phyloP scores from a whole-genome alignment of 2,329 filamentous ascomycete species.

The Exophiala xenobiotica region DNA sequence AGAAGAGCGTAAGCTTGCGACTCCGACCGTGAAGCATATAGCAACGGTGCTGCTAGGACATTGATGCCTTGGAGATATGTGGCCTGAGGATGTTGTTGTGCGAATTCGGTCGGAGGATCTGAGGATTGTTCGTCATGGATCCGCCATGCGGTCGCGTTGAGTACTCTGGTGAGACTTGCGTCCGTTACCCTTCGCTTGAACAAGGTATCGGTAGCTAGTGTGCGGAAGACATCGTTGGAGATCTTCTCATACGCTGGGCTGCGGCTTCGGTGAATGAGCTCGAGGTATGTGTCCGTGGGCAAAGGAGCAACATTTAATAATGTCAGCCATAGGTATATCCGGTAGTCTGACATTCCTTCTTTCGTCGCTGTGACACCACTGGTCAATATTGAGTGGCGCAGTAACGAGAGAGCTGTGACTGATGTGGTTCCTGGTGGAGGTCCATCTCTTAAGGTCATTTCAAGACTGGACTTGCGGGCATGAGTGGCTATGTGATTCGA shows the following conservation, averaged over 20 bases:
- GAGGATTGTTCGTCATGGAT: conserved; percentile 74
- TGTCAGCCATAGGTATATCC: conserved; percentile 95
- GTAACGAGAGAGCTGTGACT: conserved; percentile 43
- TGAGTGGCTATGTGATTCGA: conserved; percentile 47
- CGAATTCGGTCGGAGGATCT: conserved; percentile 44
- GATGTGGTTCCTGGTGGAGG: conserved; percentile 66
- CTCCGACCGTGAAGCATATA: conserved; percentile 92
- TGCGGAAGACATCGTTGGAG: conserved; percentile 96
- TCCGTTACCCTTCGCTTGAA: conserved; percentile 95
- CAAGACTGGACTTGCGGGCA: conserved; percentile 56
- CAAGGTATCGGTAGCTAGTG: conserved; percentile 91
- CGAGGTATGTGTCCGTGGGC: conserved; percentile 82
- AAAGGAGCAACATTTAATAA: conserved; percentile 84
- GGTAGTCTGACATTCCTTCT: conserved; percentile 73
- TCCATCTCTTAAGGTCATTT: conserved; percentile 76
- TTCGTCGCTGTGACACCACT: conserved; percentile 51
- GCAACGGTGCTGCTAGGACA: conserved; percentile 89
- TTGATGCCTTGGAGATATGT: conserved; percentile 97
- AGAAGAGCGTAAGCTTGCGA: conserved; percentile 93
- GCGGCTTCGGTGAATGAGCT: conserved; percentile 85
- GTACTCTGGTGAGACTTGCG: conserved; percentile 85
- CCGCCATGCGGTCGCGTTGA: conserved; percentile 94
- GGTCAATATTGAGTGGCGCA: conserved; percentile 51
- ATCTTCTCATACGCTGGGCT: conserved; percentile 97
- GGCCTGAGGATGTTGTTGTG: conserved; percentile 31